Evolutionary conservation across 2,329 filamentous ascomycete genomes (phyloP).

Genomic region (Exophiala aquamarina): DNA sequence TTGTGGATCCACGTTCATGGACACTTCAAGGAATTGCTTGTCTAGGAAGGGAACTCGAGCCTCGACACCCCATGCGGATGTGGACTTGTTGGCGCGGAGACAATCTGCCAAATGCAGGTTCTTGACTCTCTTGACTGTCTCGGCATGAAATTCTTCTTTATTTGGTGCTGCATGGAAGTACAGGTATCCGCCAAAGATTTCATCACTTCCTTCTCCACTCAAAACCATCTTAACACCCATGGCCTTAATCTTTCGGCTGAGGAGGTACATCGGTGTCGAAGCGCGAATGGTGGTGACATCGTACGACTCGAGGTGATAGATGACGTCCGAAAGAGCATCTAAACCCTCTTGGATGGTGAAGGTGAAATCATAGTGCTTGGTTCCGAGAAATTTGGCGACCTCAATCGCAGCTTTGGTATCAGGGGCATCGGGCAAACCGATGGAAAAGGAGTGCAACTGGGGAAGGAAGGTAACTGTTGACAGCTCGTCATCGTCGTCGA

Average conservation of each 20-base stretch:
- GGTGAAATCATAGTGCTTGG: constrained; percentile 96
- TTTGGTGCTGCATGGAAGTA: constrained; percentile 96
- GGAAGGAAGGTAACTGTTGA: constrained; percentile 88
- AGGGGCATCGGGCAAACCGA: constrained; percentile 87
- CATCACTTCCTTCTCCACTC: constrained; percentile 92
- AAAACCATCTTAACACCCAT: constrained; percentile 99
- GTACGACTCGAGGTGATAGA: constrained; percentile 96
- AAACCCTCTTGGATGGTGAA: constrained; percentile 98
- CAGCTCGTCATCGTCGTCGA: constrained; percentile 87
- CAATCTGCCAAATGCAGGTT: constrained; percentile 97
- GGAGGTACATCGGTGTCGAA: constrained; percentile 96
- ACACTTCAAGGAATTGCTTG: constrained; percentile 89
- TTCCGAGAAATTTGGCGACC: constrained; percentile 94
- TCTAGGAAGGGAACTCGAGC: constrained; percentile 97
- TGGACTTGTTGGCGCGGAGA: constrained; percentile 98
- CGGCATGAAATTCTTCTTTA: constrained; percentile 90
- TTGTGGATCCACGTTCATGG: constrained; percentile 90
- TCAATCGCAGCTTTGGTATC: constrained; percentile 90
- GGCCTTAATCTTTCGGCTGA: constrained; percentile 98
- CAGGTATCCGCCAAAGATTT: constrained; percentile 97
- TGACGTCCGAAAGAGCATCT: constrained; percentile 94
- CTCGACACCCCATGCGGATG: constrained; percentile 95
- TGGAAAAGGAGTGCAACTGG: constrained; percentile 98
- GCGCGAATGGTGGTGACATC: constrained; percentile 98
- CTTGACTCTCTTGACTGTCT: constrained; percentile 92